A percentile compares a stretch with the other conserved stretches of the same genome.
These are phyloP conservation scores for Escallonia rubra DNA, from an alignment of 129 eudicot species.

Conservation along the genomic window DNA sequence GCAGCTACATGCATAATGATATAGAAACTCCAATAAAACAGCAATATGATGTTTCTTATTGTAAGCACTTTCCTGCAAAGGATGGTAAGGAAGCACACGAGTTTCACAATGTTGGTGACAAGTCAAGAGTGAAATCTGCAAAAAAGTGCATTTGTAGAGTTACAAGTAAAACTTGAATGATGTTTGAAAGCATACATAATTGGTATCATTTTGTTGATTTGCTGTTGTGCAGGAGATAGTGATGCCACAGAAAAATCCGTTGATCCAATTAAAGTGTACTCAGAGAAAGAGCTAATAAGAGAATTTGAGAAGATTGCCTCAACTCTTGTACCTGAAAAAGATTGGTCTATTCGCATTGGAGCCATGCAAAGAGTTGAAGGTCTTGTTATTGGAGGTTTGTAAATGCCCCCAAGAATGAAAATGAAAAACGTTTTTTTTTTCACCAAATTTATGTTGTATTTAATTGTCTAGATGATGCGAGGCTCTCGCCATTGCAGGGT, in stretches of 20 bases:
- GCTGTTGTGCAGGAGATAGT: slow-evolving; percentile 56
- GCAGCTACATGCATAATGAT: too few species aligned
- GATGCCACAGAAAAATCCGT: slow-evolving; percentile 93
- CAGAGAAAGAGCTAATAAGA: slow-evolving; percentile 86
- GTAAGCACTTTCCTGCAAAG: too few species aligned
- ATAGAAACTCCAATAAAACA: too few species aligned
- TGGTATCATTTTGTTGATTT: neutral
- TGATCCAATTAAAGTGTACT: slow-evolving; percentile 86
- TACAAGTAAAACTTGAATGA: neutral
- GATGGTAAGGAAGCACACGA: too few species aligned
- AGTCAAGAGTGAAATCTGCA: too few species aligned
- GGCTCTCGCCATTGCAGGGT: too few species aligned
- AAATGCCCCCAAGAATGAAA: neutral
- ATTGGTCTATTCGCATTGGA: slow-evolving; percentile 93
- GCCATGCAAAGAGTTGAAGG: slow-evolving; percentile 98
- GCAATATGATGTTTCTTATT: too few species aligned
- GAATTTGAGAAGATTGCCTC: slow-evolving; percentile 89
- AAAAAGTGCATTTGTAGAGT: too few species aligned
- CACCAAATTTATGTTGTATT: too few species aligned
- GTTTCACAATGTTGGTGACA: too few species aligned
- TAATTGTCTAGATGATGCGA: too few species aligned
- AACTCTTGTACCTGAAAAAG: slow-evolving; percentile 87
- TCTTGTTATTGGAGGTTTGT: slow-evolving; percentile 91
- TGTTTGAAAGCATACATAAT: neutral
- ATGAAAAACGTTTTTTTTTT: too few species aligned